phyloP scores from a whole-genome alignment of 192 early-diverging fungal genomes.

The Cladochytrium replicatum region DNA sequence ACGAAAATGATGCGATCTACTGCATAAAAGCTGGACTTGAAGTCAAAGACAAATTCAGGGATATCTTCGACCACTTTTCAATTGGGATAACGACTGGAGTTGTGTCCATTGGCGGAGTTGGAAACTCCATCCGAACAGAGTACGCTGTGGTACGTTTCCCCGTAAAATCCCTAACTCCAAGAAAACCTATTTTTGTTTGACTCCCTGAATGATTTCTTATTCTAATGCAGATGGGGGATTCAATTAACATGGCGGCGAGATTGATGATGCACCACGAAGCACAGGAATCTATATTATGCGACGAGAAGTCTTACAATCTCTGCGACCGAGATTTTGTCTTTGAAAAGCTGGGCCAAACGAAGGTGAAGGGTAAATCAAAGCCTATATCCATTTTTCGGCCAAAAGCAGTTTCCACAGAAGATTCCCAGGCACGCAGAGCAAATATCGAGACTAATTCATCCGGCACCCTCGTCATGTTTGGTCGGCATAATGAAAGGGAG shows the following conservation, averaged over 20 bases:
- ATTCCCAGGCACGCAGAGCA: constrained; percentile 1
- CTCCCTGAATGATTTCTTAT: not conserved
- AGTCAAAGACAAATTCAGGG: constrained; percentile 22
- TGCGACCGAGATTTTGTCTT: constrained; percentile 33
- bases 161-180: not conserved
- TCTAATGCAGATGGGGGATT: constrained; percentile 39
- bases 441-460: constrained; percentile 1
- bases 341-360: constrained; percentile 34
- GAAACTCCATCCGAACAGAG: constrained; percentile 35
- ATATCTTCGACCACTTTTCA: constrained; percentile 43
- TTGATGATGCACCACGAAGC: constrained; percentile 34
- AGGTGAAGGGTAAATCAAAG: constrained; percentile 35
- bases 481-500: constrained; percentile 28
- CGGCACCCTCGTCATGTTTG: constrained; percentile 5
- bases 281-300: constrained; percentile 28
- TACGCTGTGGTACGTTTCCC: constrained; percentile 39
- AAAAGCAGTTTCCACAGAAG: constrained; percentile 2
- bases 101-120: constrained; percentile 41
- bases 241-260: constrained; percentile 48
- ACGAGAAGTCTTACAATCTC: constrained; percentile 39
- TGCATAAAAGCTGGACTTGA: constrained; percentile 36
- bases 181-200: not conserved
- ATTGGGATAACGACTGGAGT: constrained; percentile 46
- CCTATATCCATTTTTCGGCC: constrained; percentile 36
- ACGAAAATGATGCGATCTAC: constrained; percentile 39